Conservation (phyloP, 1,139 yeast genomes). For the Blastobotrys malaysiensis region DNA sequence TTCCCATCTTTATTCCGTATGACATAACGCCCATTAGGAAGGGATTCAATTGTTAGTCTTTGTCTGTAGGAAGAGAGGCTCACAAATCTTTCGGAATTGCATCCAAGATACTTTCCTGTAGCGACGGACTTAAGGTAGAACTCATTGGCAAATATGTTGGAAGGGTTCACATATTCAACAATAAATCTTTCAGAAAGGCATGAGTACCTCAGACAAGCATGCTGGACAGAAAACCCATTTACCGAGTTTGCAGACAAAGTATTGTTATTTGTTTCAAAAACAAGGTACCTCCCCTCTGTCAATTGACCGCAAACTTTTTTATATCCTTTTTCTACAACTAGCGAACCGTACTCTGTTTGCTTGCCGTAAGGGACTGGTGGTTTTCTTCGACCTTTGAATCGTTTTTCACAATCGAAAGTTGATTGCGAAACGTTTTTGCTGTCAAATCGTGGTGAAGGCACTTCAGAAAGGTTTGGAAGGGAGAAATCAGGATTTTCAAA, state of each 20-base stretch:
- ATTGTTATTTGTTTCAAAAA: conserved; percentile 6
- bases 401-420: conserved; percentile 7
- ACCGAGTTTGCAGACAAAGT: conserved; percentile 2
- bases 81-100: neutral
- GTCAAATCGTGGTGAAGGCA: conserved; percentile 11
- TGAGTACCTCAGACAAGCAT: conserved; percentile 9
- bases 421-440: conserved; percentile 1
- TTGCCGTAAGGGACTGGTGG: conserved; percentile 18
- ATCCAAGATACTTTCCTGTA: conserved; percentile 9
- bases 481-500: conserved; percentile 19
- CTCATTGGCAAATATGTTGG: conserved; percentile 12
- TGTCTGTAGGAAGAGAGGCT: neutral
- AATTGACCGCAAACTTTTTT: conserved; percentile 23
- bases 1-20: conserved; percentile 8
- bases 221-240: neutral
- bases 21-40: conserved; percentile 15
- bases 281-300: conserved; percentile 27
- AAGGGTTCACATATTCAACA: conserved; percentile 11
- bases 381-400: conserved; percentile 4
- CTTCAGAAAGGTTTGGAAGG: conserved; percentile 13
- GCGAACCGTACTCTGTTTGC: conserved; percentile 18
- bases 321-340: conserved; percentile 22
- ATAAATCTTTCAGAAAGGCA: conserved; percentile 14
- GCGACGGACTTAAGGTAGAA: conserved; percentile 15
- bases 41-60: conserved; percentile 12